These are phyloP conservation scores for Lasiodiplodia hormozganensis DNA, from an alignment of 2,329 filamentous ascomycete genomes.

Conservation along the genomic window DNA sequence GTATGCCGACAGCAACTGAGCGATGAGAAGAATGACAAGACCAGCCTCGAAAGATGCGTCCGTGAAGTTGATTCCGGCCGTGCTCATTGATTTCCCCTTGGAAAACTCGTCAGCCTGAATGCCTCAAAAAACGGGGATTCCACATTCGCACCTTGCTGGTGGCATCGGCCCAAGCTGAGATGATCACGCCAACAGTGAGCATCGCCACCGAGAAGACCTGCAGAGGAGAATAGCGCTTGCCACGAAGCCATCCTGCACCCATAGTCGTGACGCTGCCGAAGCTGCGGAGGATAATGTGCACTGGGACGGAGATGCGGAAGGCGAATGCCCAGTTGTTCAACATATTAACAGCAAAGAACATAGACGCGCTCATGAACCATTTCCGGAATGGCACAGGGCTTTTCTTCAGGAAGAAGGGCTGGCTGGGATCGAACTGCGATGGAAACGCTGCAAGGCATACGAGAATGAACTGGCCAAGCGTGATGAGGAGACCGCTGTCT, in stretches of 20 bases:
- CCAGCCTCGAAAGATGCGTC: conserved; percentile 68
- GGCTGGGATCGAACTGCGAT: conserved; percentile 57
- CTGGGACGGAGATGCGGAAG: conserved; percentile 93
- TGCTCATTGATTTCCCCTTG: conserved; percentile 52
- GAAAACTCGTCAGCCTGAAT: background rate
- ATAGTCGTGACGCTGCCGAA: conserved; percentile 97
- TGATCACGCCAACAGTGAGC: conserved; percentile 83
- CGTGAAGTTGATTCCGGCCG: conserved; percentile 46
- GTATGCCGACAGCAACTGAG: conserved; percentile 87
- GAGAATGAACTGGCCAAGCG: conserved; percentile 58
- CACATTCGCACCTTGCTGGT: conserved; percentile 71
- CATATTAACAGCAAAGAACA: conserved; percentile 94
- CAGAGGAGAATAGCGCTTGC: conserved; percentile 80
- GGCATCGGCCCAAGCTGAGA: conserved; percentile 89
- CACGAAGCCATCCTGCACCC: conserved; percentile 83
- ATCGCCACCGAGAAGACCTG: conserved; percentile 84
- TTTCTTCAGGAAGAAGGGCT: conserved; percentile 74
- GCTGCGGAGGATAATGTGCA: conserved; percentile 95
- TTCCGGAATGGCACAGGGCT: conserved; percentile 83
- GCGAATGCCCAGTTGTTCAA: conserved; percentile 98
- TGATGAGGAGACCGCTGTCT: conserved; percentile 74
- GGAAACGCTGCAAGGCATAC: conserved; percentile 68
- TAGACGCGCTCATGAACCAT: conserved; percentile 86
- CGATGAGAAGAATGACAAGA: conserved; percentile 81
- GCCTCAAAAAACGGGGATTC: background rate